Percentiles rank a stretch among this genome's conserved stretches.
These are phyloP conservation scores for Strobilomyces confusus DNA, from an alignment of 768 basidiomycete genomes.

Conservation along the genomic window DNA sequence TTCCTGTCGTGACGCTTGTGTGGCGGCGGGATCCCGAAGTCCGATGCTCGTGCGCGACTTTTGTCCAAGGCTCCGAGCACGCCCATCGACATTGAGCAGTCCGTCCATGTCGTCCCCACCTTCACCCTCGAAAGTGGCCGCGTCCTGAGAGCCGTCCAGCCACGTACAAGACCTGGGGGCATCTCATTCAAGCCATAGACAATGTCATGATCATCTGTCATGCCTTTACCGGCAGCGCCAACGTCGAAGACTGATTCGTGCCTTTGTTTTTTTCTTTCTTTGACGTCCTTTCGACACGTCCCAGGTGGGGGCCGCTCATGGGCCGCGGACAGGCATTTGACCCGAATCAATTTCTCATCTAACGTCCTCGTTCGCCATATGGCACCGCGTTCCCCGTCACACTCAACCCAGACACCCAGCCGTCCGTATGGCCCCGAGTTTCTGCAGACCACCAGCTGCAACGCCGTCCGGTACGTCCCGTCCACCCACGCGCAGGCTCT, in stretches of 20 bases:
- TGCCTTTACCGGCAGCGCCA: conserved; percentile 94
- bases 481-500: not conserved
- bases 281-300: not conserved
- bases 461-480: conserved; percentile 76
- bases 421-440: conserved; percentile 88
- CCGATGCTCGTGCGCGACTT: too few relatives aligned
- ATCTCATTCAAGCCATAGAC: conserved; percentile 66
- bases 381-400: conserved; percentile 89
- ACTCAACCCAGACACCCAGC: conserved; percentile 71
- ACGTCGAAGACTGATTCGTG: conserved; percentile 95
- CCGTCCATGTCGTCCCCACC: conserved; percentile 53
- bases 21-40: too few relatives aligned
- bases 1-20: too few relatives aligned
- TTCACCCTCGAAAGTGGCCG: conserved; percentile 84
- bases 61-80: too few relatives aligned
- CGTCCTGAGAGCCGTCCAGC: conserved; percentile 72
- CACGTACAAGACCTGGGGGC: conserved; percentile 97
- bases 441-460: conserved; percentile 85
- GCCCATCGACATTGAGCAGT: conserved; percentile 41
- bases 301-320: conserved; percentile 96
- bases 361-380: conserved; percentile 93
- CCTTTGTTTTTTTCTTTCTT: not conserved
- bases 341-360: conserved; percentile 80
- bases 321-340: conserved; percentile 93
- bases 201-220: conserved; percentile 99